A percentile compares a stretch with the other conserved stretches of the same genome.
These are phyloP conservation scores for Fragaria nilgerrensis DNA, from an alignment of 306 rosid genomes.

Conservation along the genomic window DNA sequence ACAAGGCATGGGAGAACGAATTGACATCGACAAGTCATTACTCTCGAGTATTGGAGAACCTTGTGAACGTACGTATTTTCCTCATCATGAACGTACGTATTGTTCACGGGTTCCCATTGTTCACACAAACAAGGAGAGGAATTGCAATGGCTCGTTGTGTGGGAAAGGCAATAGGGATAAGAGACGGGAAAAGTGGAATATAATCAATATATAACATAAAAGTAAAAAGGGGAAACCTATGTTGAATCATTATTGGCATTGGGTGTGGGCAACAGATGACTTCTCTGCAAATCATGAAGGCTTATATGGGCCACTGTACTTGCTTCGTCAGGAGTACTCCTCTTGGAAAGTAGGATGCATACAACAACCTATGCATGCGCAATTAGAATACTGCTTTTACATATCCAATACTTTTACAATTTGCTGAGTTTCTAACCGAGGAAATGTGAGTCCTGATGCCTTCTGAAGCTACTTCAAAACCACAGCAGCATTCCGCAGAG, in stretches of 20 bases:
- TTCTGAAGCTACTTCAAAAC: constrained; percentile 55
- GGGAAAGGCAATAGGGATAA: background rate
- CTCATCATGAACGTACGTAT: background rate
- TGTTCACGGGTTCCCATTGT: too few species aligned
- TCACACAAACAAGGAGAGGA: background rate
- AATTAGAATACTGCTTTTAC: background rate
- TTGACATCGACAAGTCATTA: background rate
- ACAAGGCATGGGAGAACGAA: background rate
- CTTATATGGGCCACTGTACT: background rate
- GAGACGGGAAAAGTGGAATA: background rate
- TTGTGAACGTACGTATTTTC: background rate
- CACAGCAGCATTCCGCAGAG: constrained; percentile 78
- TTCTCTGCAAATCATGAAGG: background rate
- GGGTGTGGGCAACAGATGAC: background rate
- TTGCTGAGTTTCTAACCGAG: background rate
- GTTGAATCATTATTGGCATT: background rate
- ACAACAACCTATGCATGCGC: background rate
- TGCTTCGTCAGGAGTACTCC: constrained; percentile 1
- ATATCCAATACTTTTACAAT: background rate
- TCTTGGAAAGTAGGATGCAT: background rate
- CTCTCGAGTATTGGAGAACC: background rate
- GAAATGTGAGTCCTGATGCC: background rate
- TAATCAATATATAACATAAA: background rate
- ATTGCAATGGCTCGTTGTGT: background rate
- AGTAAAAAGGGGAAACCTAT: background rate